phyloP scores from a whole-genome alignment of 805 yeast species.

The Lachancea mirantina region DNA sequence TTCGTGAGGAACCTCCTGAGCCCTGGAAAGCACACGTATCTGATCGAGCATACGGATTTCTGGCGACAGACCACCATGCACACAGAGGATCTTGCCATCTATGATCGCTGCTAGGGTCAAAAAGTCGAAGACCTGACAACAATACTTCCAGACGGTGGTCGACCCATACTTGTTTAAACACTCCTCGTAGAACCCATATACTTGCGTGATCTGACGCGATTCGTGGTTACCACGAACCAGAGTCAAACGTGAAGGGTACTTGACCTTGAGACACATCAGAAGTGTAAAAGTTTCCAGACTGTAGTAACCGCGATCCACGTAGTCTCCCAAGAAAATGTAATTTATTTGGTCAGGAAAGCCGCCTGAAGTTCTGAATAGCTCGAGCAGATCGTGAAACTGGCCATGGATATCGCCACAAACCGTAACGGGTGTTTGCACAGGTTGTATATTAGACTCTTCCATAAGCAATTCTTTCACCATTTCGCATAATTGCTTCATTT shows the following conservation, averaged over 20 bases:
- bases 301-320: conserved; percentile 97
- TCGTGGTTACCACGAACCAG: conserved; percentile 97
- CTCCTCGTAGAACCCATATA: conserved; percentile 95
- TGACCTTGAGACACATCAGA: conserved; percentile 87
- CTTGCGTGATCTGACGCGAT: conserved; percentile 96
- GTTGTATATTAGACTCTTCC: conserved; percentile 95
- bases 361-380: conserved; percentile 83
- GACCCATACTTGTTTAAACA: conserved; percentile 89
- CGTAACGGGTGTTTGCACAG: conserved; percentile 87
- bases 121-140: conserved; percentile 94
- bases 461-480: conserved; percentile 86
- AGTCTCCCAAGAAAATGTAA: conserved; percentile 88
- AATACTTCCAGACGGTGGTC: conserved; percentile 91
- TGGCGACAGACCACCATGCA: conserved; percentile 96
- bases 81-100: conserved; percentile 90
- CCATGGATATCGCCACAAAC: conserved; percentile 98
- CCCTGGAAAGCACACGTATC: conserved; percentile 86
- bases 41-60: conserved; percentile 97
- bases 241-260: conserved; percentile 77
- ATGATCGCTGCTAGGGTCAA: conserved; percentile 91
- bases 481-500: conserved; percentile 95
- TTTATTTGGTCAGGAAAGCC: conserved; percentile 82
- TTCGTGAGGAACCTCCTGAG: conserved; percentile 98
- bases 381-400: conserved; percentile 90
- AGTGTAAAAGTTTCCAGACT: conserved; percentile 89